phyloP scores from a whole-genome alignment of 2,329 filamentous ascomycete species.

The Rhynchosporium graminicola region DNA sequence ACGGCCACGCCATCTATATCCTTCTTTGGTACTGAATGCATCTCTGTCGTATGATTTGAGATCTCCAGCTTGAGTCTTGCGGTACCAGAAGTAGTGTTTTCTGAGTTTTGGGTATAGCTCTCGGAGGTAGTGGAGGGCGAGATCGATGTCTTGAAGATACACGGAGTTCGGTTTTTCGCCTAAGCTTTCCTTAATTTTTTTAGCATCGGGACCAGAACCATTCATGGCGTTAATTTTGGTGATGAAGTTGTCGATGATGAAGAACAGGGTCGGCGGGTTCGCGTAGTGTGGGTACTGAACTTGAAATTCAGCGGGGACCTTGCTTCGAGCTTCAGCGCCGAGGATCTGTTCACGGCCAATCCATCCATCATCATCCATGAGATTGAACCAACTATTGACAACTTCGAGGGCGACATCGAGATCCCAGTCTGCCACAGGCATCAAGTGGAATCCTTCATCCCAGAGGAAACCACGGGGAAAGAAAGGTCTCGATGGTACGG shows the following conservation, averaged over 20 bases:
- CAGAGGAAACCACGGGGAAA: slow-evolving; percentile 96
- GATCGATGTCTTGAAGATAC: slow-evolving; percentile 66
- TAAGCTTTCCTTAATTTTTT: slow-evolving; percentile 46
- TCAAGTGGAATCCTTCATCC: slow-evolving; percentile 96
- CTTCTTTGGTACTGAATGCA: slow-evolving; percentile 86
- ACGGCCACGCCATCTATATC: slow-evolving; percentile 91
- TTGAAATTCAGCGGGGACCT: slow-evolving; percentile 91
- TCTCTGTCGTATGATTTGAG: slow-evolving; percentile 89
- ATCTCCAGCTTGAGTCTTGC: slow-evolving; percentile 85
- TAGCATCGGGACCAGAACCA: slow-evolving; percentile 49
- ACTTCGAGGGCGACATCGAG: slow-evolving; percentile 85
- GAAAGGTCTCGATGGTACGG: slow-evolving; percentile 89
- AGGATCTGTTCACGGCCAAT: slow-evolving; percentile 96
- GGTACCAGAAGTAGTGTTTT: slow-evolving; percentile 93
- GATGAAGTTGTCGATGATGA: slow-evolving; percentile 82
- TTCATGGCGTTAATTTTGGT: slow-evolving; percentile 67
- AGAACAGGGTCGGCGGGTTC: slow-evolving; percentile 92
- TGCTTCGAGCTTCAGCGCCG: slow-evolving; percentile 86
- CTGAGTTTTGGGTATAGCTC: slow-evolving; percentile 84
- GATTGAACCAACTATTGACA: slow-evolving; percentile 90
- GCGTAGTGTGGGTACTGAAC: slow-evolving; percentile 96
- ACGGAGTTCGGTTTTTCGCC: slow-evolving; percentile 55
- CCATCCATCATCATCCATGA: slow-evolving; percentile 97
- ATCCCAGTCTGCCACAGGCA: slow-evolving; percentile 93
- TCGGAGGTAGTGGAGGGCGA: slow-evolving; percentile 70